Evolutionary conservation across 345 rosid species (phyloP).

Genomic region (Salix koriyanagi): DNA sequence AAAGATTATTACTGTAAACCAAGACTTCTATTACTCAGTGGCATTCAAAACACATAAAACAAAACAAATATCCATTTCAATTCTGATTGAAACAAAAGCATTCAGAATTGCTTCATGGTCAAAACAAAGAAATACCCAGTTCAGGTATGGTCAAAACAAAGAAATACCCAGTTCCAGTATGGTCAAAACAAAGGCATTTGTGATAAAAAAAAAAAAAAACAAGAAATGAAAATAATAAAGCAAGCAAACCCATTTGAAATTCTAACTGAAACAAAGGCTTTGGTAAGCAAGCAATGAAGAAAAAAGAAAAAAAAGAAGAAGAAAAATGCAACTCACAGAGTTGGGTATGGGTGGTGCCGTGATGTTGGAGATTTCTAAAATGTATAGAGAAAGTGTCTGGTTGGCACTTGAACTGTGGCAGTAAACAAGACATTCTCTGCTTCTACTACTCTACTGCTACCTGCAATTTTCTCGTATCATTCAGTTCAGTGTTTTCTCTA

Average conservation of each 20-base stretch:
- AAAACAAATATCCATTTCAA: not conserved
- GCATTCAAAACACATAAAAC: not conserved
- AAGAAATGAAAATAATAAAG: not conserved
- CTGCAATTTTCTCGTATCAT: not conserved
- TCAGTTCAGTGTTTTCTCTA: slow-evolving; percentile 1
- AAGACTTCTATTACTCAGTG: not conserved
- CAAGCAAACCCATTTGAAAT: not conserved
- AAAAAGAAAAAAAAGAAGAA: not conserved
- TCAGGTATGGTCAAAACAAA: not conserved
- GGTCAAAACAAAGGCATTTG: not conserved
- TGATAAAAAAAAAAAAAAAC: not conserved
- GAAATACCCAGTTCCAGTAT: not conserved
- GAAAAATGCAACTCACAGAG: slow-evolving; percentile 20
- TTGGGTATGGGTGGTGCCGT: slow-evolving; percentile 9
- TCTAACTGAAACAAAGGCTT: not conserved
- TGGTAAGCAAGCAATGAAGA: not conserved
- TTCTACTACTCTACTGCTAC: not conserved
- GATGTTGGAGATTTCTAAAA: slow-evolving; percentile 44
- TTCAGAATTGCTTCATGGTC: not conserved
- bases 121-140: slow-evolving; percentile 5
- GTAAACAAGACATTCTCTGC: slow-evolving; percentile 67
- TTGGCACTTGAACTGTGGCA: slow-evolving; percentile 90
- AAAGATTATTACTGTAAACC: not conserved
- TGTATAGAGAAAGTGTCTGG: slow-evolving; percentile 67
- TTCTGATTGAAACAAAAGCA: slow-evolving; percentile 10